Evolutionary conservation across 1,139 yeast species (phyloP), one percentile per base, ranked within the genome.

Genomic region (Kodamaea ohmeri): DNA sequence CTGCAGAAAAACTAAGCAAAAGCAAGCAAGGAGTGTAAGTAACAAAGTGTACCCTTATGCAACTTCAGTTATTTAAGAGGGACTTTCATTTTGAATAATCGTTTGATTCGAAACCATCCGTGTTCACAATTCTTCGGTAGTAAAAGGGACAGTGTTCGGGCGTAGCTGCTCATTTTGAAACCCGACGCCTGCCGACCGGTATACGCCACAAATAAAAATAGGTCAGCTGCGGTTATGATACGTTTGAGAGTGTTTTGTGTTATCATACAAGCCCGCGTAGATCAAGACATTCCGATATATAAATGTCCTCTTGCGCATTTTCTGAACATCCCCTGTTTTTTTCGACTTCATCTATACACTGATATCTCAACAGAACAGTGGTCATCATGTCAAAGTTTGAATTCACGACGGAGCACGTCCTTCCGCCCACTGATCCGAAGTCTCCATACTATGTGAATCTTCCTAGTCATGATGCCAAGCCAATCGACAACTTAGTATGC

Each of bases 401-500:
- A 12, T 62, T 63, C 39, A 40, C 41, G 20, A 64, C 61, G 45
- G 68, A 67, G 42, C 43, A 56, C 22, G 62, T 70, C 4, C 54
- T 69, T 26, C 71, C 72, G 2, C 47, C 69, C 1, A 32, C 61
- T 4, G 63, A 71, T 43, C 58, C 61, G 18, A 48, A 51, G 30
- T 64, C 71, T 9, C 77, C 77, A 3, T 71, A 63, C 53, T 63
- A 56, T 45, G 49, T 60, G 38, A 69, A 68, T 37, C 54, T 71
- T 12, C 76, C 77, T 2, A 46, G 56, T 2, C 55, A 52, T 37
- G 73, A 67, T 41, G 54, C 73, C 19, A 64, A 55, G 40, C 82
- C 82, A 2, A 67, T 75, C 15, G 79, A 75, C 48, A 68, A 68
- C 38, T 61, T 77, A 51, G 60, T 76, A 38, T 73, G 67, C 40